Percentiles rank a stretch among this genome's conserved stretches.
phyloP scores from a whole-genome alignment of 2,329 filamentous ascomycete species.

The Rutstroemia sp. region DNA sequence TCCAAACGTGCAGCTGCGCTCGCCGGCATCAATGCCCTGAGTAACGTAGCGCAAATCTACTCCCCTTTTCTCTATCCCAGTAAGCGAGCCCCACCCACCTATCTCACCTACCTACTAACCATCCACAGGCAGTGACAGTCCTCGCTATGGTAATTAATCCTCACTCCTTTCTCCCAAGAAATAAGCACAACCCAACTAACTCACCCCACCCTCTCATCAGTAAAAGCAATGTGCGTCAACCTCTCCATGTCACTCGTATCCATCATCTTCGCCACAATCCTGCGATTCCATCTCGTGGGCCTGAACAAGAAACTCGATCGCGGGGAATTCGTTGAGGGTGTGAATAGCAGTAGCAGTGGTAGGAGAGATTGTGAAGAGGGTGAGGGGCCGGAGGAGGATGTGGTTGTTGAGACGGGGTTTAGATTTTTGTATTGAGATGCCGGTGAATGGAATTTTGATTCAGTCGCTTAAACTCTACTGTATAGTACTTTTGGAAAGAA shows the following conservation, averaged over 20 bases:
- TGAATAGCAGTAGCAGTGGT: background rate
- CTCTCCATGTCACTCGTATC: slow-evolving; percentile 57
- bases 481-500: too few relatives aligned
- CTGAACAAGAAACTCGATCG: slow-evolving; percentile 64
- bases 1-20: slow-evolving; percentile 18
- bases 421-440: background rate
- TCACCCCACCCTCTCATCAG: background rate
- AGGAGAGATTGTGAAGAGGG: background rate
- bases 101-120: background rate
- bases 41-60: slow-evolving; percentile 60
- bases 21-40: slow-evolving; percentile 15
- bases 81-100: background rate
- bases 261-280: slow-evolving; percentile 52
- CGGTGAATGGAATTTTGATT: too few relatives aligned
- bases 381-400: background rate
- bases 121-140: background rate
- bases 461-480: background rate
- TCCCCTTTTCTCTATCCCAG: slow-evolving; percentile 45
- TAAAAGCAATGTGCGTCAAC: slow-evolving; percentile 58
- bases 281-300: slow-evolving; percentile 55
- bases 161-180: too few relatives aligned
- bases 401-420: slow-evolving; percentile 5
- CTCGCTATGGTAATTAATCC: background rate
- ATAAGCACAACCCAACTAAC: background rate
- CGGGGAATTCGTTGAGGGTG: slow-evolving; percentile 43